Conservation (phyloP, 2,329 filamentous ascomycete genomes). For the Magnaporthiopsis rhizophila region DNA sequence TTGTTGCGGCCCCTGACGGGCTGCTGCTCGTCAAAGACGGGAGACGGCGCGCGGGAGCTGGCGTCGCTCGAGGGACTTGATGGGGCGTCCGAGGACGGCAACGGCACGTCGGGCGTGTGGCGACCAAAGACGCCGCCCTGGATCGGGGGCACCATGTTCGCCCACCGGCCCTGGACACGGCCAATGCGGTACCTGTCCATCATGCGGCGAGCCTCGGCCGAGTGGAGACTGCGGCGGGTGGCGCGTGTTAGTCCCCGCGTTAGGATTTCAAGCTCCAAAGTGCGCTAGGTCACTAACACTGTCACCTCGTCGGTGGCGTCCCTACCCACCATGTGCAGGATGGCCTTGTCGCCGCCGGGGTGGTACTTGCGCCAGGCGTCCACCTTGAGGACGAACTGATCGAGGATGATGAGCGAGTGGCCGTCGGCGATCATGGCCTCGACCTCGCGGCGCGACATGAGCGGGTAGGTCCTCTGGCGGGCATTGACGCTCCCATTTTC, state of each 20-base stretch:
- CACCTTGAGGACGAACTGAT: slow-evolving; percentile 74
- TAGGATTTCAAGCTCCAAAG: too few species aligned
- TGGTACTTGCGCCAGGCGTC: slow-evolving; percentile 87
- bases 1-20: slow-evolving; percentile 20
- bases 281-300: slow-evolving; percentile 51
- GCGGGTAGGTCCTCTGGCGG: slow-evolving; percentile 21
- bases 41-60: slow-evolving; percentile 33
- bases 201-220: slow-evolving; percentile 60
- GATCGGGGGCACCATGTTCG: slow-evolving; percentile 83
- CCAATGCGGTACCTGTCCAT: slow-evolving; percentile 85
- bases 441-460: slow-evolving; percentile 47
- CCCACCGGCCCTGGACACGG: slow-evolving; percentile 70
- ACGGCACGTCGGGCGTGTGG: neutral
- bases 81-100: slow-evolving; percentile 33
- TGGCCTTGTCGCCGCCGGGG: slow-evolving; percentile 84
- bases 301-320: slow-evolving; percentile 94
- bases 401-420: slow-evolving; percentile 69
- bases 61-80: slow-evolving; percentile 29
- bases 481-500: neutral
- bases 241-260: slow-evolving; percentile 2
- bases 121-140: slow-evolving; percentile 74
- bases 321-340: slow-evolving; percentile 85
- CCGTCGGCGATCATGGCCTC: slow-evolving; percentile 81
- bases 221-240: slow-evolving; percentile 62
- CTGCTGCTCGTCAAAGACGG: slow-evolving; percentile 35